A percentile compares a stretch with the other conserved stretches of the same genome.
Evolutionary conservation across 176 grass and related monocot species (phyloP).

Genomic region (Alloteropsis semialata): DNA sequence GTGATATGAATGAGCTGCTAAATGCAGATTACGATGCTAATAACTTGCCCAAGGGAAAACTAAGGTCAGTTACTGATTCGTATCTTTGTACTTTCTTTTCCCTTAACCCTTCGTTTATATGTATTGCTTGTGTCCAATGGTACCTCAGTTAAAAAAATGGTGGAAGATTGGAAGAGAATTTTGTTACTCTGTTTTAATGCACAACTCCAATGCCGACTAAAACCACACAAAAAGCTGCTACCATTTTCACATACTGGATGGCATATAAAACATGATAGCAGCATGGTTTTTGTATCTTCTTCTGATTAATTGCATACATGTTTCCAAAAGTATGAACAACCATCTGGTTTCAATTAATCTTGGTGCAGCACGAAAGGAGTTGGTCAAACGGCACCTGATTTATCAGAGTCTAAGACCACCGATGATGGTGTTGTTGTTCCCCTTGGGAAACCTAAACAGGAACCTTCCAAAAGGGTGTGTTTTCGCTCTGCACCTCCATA

Average conservation of each 20-base stretch:
- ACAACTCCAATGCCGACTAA: not conserved
- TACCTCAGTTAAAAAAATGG: not conserved
- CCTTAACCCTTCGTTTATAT: not conserved
- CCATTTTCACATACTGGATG: not conserved
- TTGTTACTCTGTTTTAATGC: not conserved
- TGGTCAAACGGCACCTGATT: constrained; percentile 55
- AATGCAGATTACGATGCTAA: constrained; percentile 71
- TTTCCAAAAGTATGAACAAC: not conserved
- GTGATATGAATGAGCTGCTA: constrained; percentile 77
- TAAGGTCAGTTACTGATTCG: constrained; percentile 54
- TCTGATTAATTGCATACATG: not conserved
- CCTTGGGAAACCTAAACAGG: constrained; percentile 67
- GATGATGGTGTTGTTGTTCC: constrained; percentile 73
- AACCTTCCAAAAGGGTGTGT: constrained; percentile 49
- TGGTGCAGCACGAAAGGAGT: constrained; percentile 85
- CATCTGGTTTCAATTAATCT: constrained; percentile 16
- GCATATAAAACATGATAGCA: not conserved
- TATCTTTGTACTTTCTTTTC: not conserved
- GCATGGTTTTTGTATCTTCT: not conserved
- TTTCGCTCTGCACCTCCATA: not conserved
- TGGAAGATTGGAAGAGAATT: not conserved
- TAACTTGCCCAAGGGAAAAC: constrained; percentile 75
- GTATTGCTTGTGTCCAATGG: not conserved
- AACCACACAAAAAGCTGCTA: not conserved
- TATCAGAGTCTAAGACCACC: constrained; percentile 45